Evolutionary conservation across 177 flowering plant genomes (phyloP), one percentile per base, ranked within the genome.

Genomic region (Vitis hybrid): DNA sequence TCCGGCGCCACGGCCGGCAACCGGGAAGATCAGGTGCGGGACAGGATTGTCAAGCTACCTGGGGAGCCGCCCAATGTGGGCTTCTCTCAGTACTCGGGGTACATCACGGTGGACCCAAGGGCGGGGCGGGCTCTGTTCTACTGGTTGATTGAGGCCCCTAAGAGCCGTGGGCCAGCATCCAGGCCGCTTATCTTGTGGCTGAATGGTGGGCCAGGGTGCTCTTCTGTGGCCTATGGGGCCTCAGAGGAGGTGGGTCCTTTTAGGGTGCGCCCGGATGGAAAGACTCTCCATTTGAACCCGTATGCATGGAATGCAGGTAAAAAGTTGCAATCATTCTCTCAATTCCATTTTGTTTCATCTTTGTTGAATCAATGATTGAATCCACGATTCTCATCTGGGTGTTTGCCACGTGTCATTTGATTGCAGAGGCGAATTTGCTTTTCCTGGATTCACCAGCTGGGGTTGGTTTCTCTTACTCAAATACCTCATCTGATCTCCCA

Each of bases 371-470:
- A 29, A 29, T 29, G 31, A 29, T 8, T 39, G 48, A 39, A 7
- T 39, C 48, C 48, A 39, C 9, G 48, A 39, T 39, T 39, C 48
- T 39, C 48, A 39, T 39, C 48, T 39, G 48, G 31, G 31, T 29
- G 5, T 29, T 29, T 29, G 31, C 31, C 31, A 39, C 48, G 48
- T 39, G 48, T 39, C 48, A 39, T 5, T 39, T 39, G 14, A 45
- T 67, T 62, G 76, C 81, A 86, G 92, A 53, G 69, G 87, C 92
- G 8, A 88, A 88, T 75, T 48, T 88, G 67, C 79, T 88, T 6
- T 88, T 86, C 66, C 58, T 88, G n/a, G 90, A 89, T 57, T 77
- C 88, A 14, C 93, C 90, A 0, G 86, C 85, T 19, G 93, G 93
- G 1, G 93, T 89, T 1, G 93, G 90, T 2, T 88, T 85, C 66